Evolutionary conservation across 176 grass and related monocot species (phyloP).

Genomic region (Hordeum marinum): DNA sequence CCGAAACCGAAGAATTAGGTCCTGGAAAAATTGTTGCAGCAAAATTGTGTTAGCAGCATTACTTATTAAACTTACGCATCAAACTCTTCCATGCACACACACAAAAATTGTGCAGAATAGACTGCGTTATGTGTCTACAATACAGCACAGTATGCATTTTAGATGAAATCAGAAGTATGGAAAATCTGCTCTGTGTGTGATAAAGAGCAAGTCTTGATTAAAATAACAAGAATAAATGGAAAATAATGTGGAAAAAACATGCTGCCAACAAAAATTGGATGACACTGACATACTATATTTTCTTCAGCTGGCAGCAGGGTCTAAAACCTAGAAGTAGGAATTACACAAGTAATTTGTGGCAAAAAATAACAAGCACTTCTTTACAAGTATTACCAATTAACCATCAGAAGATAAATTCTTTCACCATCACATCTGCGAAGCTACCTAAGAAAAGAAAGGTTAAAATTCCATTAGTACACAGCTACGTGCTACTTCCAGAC

Average conservation of each 20-base stretch:
- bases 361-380: background rate
- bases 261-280: background rate
- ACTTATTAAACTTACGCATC: background rate
- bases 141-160: background rate
- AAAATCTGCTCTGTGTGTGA: background rate
- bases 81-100: background rate
- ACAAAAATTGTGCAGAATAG: background rate
- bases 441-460: background rate
- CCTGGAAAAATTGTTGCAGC: conserved; percentile 21
- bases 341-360: background rate
- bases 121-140: background rate
- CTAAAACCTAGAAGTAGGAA: background rate
- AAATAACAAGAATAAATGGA: background rate
- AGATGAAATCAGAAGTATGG: no score
- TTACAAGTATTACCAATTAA: conserved; percentile 11
- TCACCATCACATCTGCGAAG: conserved; percentile 8
- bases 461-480: background rate
- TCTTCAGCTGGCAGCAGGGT: background rate
- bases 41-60: background rate
- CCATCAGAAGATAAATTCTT: background rate
- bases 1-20: background rate
- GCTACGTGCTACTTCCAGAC: background rate
- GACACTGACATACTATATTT: background rate
- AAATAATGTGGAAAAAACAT: background rate
- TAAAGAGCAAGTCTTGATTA: background rate